Evolutionary conservation across 73 alveolate genomes (phyloP), one percentile per base, ranked within the genome.

Genomic region (Loxodes magnus): DNA sequence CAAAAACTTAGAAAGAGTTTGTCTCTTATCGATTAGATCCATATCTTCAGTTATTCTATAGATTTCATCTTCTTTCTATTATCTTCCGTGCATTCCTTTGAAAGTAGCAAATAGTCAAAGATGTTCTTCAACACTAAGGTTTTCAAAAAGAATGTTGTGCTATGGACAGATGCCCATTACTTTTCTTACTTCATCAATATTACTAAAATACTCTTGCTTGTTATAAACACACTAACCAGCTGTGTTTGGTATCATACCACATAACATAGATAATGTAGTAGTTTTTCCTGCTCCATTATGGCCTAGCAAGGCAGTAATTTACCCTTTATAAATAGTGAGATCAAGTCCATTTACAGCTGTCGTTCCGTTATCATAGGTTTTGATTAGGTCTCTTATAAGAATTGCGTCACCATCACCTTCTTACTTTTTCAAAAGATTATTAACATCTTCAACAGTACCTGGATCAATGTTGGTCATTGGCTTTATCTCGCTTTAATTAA

Each of bases 211-310:
- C 52, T 84, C 87, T 26, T 43, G 19, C 20, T 93, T 93, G 55
- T 82, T 87, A 15, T 77, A 87, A 35, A 31, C 49, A 7, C 82
- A 76, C 19, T 61, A 46, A 2, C 99, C 99, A 21, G 85, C 71
- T 16, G 94, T 39, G 1, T 95, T 72, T 10, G 75, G 74, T 2
- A 77, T 68, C 43, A 93, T 41, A 4, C 99, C 99, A 15, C 93
- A 78, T 39, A 89, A 37, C 91, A 85, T 85, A 1, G 95, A 81
- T 5, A 89, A 75, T 6, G 98, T 84, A 7, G 99, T 89, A 6
- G 99, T 84, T 57, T 93, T 93, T 19, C 99, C 99, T 19, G 99
- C 99, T 9, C 99, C 99, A 51, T 93, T 93, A 57, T 85, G 96
- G 5, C 99, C 99, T 12, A 93, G 78, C 7, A 88, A 71, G 1